These are phyloP conservation scores for Rasamsonia emersonii DNA, from an alignment of 2,329 filamentous ascomycete genomes.

Conservation along the genomic window DNA sequence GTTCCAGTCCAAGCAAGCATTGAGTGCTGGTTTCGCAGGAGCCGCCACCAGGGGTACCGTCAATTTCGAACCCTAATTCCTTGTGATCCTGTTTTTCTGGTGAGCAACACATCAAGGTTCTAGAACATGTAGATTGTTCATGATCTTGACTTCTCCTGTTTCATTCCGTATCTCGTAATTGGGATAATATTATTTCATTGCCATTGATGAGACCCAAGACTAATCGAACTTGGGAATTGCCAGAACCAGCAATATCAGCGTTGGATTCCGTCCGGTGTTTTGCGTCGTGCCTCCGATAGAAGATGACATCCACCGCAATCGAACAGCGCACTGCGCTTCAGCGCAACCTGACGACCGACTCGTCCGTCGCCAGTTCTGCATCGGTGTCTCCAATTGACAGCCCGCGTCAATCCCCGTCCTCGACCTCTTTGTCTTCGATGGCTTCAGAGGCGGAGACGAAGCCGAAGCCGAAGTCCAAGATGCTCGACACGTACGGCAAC, in stretches of 20 bases:
- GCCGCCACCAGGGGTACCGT: no score
- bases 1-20: no score
- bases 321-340: conserved; percentile 41
- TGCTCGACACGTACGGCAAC: conserved; percentile 91
- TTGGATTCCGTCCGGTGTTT: conserved; percentile 3
- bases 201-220: background rate
- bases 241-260: background rate
- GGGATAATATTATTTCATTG: no score
- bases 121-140: no score
- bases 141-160: no score
- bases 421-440: conserved; percentile 86
- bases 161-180: no score
- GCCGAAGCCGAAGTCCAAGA: conserved; percentile 37
- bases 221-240: conserved; percentile 1
- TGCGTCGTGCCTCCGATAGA: conserved; percentile 6
- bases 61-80: no score
- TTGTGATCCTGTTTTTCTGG: no score
- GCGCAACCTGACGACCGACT: conserved; percentile 46
- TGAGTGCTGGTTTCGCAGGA: no score
- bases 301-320: conserved; percentile 44
- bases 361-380: conserved; percentile 47
- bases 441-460: conserved; percentile 56
- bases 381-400: conserved; percentile 51
- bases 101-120: no score
- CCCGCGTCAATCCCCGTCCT: conserved; percentile 60